phyloP scores from a whole-genome alignment of 441 rosid genomes.

The Raphanus hybrid region DNA sequence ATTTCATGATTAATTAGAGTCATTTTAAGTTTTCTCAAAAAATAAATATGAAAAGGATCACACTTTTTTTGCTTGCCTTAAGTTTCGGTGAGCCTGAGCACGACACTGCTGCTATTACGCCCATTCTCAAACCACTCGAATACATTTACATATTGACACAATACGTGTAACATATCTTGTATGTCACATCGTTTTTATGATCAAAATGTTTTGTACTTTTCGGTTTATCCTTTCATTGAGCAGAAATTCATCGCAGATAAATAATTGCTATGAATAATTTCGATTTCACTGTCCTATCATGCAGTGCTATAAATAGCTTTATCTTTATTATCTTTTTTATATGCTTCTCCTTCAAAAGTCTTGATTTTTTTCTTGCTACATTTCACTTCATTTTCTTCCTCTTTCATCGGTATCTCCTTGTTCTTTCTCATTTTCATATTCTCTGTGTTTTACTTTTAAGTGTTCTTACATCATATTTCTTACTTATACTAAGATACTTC shows the following conservation, averaged over 20 bases:
- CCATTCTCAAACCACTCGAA: neutral
- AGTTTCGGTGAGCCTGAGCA: slow-evolving; percentile 13
- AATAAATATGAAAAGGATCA: neutral
- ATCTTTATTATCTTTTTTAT: neutral
- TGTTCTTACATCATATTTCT: neutral
- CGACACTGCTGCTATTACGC: slow-evolving; percentile 2
- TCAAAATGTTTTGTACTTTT: neutral
- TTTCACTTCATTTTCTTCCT: neutral
- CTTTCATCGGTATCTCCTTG: slow-evolving; percentile 5
- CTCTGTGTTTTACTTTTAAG: neutral
- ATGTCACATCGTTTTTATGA: neutral
- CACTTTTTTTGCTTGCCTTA: neutral
- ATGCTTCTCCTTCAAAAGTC: neutral
- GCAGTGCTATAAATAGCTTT: neutral
- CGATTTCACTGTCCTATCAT: neutral
- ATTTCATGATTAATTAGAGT: no score
- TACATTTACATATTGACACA: neutral
- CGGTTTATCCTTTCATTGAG: neutral
- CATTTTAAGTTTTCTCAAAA: no score
- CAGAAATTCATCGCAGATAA: neutral
- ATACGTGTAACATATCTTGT: neutral
- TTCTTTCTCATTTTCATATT: neutral
- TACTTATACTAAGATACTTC: neutral
- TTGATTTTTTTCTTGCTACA: neutral
- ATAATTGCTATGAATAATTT: neutral